Evolutionary conservation across 495 filamentous ascomycete genomes (phyloP), one percentile per base, ranked within the genome.

Genomic region (Articulospora tetracladia): DNA sequence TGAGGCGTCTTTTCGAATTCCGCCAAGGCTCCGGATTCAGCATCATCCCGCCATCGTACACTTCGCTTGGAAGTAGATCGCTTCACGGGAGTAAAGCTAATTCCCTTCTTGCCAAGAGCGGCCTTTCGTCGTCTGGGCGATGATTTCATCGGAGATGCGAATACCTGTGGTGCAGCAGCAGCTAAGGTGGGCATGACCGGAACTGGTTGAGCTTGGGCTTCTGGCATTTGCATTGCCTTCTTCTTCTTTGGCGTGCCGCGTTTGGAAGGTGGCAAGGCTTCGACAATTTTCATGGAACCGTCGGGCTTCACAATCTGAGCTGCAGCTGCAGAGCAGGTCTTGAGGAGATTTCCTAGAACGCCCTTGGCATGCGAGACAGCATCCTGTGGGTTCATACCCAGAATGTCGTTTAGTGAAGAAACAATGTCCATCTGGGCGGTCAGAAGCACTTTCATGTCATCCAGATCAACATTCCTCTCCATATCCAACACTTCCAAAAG

Each of bases 21-120:
- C 55, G 90, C 90, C 27, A 97, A 74, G 28, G 86, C 80, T 11
- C 91, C 91, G 19, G 83, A 76, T 67, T 97, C 88, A 53, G 89
- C 89, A 65, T 98, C 94, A 68, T 98, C 94, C 49, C 89, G 86
- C 95, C 95, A 98, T 55, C 92, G 81, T 15, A 98, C 94, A 36
- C 81, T 83, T 65, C 90, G 79, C 76, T 96, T 94, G 19, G 80
- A 77, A 27, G 85, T 80, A 0, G 76, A 74, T 68, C 83, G 89
- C 76, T 94, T 94, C 77, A 90, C 93, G 0, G 90, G 90, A 2
- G 90, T 89, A 68, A 96, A 95, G 27, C 85, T 82, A 49, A 96
- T 81, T 13, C 84, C 83, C 74, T 96, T 98, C 64, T 88, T 88
- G 17, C 80, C 80, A 36, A 81, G 74, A 22, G 75, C 81, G 51